Evolutionary conservation across 306 rosid genomes (phyloP), one percentile per base, ranked within the genome.

Genomic region (Castanea crenata): DNA sequence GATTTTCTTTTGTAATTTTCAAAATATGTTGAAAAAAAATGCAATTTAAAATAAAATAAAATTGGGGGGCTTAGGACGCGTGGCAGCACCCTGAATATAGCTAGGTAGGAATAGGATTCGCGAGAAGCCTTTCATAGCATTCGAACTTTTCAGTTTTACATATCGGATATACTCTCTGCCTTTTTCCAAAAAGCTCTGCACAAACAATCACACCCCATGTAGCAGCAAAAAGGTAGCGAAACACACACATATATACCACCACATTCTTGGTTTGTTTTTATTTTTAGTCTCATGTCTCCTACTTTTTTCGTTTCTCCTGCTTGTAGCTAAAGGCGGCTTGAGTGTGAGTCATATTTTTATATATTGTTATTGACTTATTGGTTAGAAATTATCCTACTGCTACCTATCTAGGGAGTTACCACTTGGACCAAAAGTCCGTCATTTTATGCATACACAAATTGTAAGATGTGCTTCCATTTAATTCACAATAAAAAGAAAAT

Each of bases 1-100:
- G 72, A 67, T 65, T 27, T 16, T 32, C 6, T 19, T 64, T 32
- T 64, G 6, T 64, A 11, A 6, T 64, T 16, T 64, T 19, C 70
- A 15, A 16, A 31, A 10, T 29, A 29, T 23, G 3, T 2, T 19
- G 46, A 65, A 10, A 27, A 63, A 16, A 31, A 63, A 29, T 7
- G 46, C 11, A 27, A 2, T 6, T 25, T 5, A 29, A 20, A 1
- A 2, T n/a, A 18, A 16, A 52, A 12, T 5, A 32, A 23, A 70
- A 56, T 31, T 58, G 12, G 11, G 14, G 15, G 15, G 54, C 16
- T 49, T 49, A 74, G 84, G 63, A 91, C 92, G 79, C 88, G 87
- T 90, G 98, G 85, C 93, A 83, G 80, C 71, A 74, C 92, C 94
- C 93, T 78, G 80, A 67, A 67, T 75, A 74, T 0, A 19, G 72